Percentiles rank a stretch among this genome's conserved stretches.
phyloP scores from a whole-genome alignment of 2,329 filamentous ascomycete genomes.

The Arthrobotrys pseudoclavata region DNA sequence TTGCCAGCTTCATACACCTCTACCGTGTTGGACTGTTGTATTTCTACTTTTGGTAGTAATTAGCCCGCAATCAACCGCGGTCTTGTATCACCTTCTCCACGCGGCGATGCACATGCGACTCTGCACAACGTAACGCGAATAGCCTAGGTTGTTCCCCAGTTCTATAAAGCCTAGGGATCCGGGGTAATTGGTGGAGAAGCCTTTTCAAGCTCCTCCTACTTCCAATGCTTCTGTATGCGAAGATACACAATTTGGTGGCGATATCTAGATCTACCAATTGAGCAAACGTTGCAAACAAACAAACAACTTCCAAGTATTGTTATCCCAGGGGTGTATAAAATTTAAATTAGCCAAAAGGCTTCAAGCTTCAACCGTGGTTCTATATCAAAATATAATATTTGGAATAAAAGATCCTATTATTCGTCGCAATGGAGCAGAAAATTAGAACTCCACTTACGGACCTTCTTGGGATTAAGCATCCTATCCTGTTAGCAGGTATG shows the following conservation, averaged over 20 bases:
- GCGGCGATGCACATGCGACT: conserved; percentile 36
- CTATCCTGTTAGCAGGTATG: conserved; percentile 84
- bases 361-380: background rate
- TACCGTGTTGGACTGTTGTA: conserved; percentile 55
- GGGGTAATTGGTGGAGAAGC: conserved; percentile 22
- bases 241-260: background rate
- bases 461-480: conserved; percentile 86
- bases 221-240: background rate
- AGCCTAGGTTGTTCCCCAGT: conserved; percentile 48
- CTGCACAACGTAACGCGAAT: conserved; percentile 19
- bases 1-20: background rate
- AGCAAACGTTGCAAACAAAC: background rate
- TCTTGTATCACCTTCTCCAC: conserved; percentile 36
- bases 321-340: background rate
- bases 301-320: background rate
- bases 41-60: conserved; percentile 28
- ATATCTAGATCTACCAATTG: background rate
- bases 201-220: background rate
- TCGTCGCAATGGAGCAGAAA: conserved; percentile 50
- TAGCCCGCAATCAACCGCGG: conserved; percentile 60
- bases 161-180: conserved; percentile 37
- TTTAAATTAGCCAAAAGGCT: background rate
- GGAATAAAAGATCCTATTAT: background rate
- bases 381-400: conserved; percentile 1
- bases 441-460: conserved; percentile 83